These are phyloP conservation scores for Flaveria robusta DNA, from an alignment of 129 eudicot genomes.

Conservation along the genomic window DNA sequence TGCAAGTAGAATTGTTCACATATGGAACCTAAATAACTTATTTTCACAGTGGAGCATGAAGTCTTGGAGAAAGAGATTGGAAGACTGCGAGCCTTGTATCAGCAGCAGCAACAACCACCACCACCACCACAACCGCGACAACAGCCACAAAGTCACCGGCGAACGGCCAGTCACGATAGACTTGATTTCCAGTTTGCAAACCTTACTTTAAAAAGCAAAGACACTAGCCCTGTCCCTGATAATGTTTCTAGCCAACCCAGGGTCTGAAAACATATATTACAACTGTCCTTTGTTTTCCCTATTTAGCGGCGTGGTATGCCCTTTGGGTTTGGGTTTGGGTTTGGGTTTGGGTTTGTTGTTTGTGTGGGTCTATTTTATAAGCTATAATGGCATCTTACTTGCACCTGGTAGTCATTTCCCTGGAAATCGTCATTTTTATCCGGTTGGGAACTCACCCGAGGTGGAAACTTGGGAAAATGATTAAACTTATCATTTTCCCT, in stretches of 20 bases:
- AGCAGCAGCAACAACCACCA: conserved; percentile 51
- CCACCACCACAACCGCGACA: conserved; percentile 28
- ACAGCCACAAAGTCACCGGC: conserved; percentile 56
- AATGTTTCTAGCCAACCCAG: conserved; percentile 66
- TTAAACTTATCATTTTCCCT: conserved; percentile 11
- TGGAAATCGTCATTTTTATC: conserved; percentile 28
- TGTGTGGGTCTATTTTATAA: conserved; percentile 9
- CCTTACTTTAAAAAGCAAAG: conserved; percentile 69
- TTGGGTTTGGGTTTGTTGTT: conserved; percentile 15
- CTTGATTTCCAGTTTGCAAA: conserved; percentile 77
- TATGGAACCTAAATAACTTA: conserved; percentile 19
- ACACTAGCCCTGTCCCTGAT: conserved; percentile 48
- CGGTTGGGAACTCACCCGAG: conserved; percentile 66
- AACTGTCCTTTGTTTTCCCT: conserved; percentile 8
- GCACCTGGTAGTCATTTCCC: conserved; percentile 74
- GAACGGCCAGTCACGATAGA: conserved; percentile 62
- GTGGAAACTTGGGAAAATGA: conserved; percentile 55
- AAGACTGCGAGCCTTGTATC: conserved; percentile 67
- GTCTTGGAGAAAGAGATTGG: conserved; percentile 82
- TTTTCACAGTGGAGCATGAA: conserved; percentile 87
- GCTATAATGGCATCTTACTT: conserved; percentile 36
- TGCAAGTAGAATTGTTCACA: conserved; percentile 11
- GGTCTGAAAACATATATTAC: conserved; percentile 38
- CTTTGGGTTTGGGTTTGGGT: conserved; percentile 25
- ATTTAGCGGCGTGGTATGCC: conserved; percentile 7